phyloP scores from a whole-genome alignment of 257 asterid genomes.

The Fraxinus anomala region DNA sequence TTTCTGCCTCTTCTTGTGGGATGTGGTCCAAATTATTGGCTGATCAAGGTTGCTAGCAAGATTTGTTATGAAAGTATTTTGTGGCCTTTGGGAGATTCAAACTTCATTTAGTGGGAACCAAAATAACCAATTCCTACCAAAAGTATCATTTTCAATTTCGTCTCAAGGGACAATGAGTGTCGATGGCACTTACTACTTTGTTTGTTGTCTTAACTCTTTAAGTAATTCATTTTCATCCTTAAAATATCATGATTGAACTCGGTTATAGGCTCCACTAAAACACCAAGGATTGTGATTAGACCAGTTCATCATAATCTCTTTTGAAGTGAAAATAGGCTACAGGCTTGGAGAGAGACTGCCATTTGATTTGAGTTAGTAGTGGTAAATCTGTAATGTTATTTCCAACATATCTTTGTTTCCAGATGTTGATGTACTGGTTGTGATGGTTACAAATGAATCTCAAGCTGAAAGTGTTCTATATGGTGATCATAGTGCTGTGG shows the following conservation, averaged over 20 bases:
- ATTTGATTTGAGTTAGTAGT: conserved; percentile 17
- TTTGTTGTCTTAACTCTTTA: conserved; percentile 6
- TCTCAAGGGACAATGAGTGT: conserved; percentile 23
- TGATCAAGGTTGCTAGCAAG: conserved; percentile 17
- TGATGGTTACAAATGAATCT: conserved; percentile 94
- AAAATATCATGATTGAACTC: conserved; percentile 11
- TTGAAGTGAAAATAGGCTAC: conserved; percentile 1
- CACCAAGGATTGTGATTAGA: conserved; percentile 5
- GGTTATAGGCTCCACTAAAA: conserved; percentile 11
- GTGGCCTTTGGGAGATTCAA: neutral
- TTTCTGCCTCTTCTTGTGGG: conserved; percentile 13
- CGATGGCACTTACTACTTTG: conserved; percentile 6
- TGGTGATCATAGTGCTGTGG: conserved; percentile 80
- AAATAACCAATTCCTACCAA: conserved; percentile 11
- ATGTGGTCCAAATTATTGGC: conserved; percentile 1
- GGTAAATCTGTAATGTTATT: conserved; percentile 19
- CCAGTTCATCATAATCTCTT: conserved; percentile 5
- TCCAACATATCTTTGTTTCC: conserved; percentile 37
- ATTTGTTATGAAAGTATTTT: neutral
- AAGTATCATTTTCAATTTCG: neutral
- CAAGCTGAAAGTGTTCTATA: conserved; percentile 92
- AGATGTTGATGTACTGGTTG: conserved; percentile 78
- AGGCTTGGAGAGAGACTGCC: conserved; percentile 14
- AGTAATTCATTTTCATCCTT: neutral
- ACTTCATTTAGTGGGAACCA: conserved; percentile 8